A percentile compares a stretch with the other conserved stretches of the same genome.
Conservation (phyloP, 2,329 filamentous ascomycete genomes). For the Bisporella sp. region DNA sequence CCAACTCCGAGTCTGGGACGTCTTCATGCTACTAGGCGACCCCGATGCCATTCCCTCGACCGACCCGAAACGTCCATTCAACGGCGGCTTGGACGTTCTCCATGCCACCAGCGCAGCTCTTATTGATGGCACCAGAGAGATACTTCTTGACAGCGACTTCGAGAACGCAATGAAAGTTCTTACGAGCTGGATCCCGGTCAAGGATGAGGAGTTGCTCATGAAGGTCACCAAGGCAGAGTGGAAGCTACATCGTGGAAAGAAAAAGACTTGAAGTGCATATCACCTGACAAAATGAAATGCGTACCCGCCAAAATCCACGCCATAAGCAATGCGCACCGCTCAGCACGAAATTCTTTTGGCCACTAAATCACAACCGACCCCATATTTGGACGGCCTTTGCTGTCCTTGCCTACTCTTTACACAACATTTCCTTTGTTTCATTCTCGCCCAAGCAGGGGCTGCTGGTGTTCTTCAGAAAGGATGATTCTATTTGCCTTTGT, state of each 20-base stretch:
- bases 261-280: conserved; percentile 1
- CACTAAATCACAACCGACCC: too few species aligned
- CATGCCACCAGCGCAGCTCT: conserved; percentile 87
- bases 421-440: too few species aligned
- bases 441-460: too few species aligned
- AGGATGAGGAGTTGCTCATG: conserved; percentile 92
- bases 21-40: conserved; percentile 91
- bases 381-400: too few species aligned
- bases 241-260: conserved; percentile 54
- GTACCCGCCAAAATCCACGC: too few species aligned
- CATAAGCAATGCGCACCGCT: too few species aligned
- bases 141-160: conserved; percentile 87
- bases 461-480: too few species aligned
- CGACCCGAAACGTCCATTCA: conserved; percentile 34
- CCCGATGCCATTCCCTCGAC: conserved; percentile 33
- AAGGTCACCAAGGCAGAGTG: conserved; percentile 82
- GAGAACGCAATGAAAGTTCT: conserved; percentile 97
- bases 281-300: too few species aligned
- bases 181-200: conserved; percentile 88
- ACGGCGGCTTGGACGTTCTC: conserved; percentile 72
- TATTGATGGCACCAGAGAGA: conserved; percentile 82
- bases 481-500: too few species aligned
- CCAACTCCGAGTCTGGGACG: conserved; percentile 94
- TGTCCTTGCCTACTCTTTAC: too few species aligned
- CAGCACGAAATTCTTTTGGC: too few species aligned